phyloP scores from a whole-genome alignment of 805 yeast species.

The Maudiozyma saulgeensis region DNA sequence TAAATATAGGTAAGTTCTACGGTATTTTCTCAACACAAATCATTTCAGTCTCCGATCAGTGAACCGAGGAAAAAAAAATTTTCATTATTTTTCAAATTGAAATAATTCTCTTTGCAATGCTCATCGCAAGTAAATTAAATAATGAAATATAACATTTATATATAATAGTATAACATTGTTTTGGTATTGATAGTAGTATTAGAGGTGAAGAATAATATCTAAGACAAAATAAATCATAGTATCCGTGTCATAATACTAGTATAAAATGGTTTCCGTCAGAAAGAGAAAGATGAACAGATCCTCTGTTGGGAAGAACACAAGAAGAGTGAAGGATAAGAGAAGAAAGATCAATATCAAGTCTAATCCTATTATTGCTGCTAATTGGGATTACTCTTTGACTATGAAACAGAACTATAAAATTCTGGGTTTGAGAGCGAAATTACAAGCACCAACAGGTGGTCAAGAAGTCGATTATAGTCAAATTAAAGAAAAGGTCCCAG shows the following conservation, averaged over 20 bases:
- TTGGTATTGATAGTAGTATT: no score
- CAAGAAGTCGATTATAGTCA: conserved; percentile 47
- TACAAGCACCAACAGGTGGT: conserved; percentile 73
- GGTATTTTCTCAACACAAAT: no score
- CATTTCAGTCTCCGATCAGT: no score
- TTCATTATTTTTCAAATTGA: no score
- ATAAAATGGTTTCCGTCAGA: conserved; percentile 61
- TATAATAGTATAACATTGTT: no score
- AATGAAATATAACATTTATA: no score
- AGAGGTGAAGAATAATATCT: no score
- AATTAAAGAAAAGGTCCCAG: conserved; percentile 30
- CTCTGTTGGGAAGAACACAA: conserved; percentile 57
- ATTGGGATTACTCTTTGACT: conserved; percentile 83
- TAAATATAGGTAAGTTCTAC: no score
- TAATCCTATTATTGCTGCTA: conserved; percentile 74
- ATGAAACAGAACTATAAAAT: conserved; percentile 77
- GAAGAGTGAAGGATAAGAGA: conserved; percentile 61
- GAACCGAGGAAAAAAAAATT: no score
- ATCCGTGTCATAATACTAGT: no score
- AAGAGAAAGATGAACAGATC: conserved; percentile 76
- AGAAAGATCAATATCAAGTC: conserved; percentile 55
- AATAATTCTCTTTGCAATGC: background rate
- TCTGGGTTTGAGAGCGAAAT: conserved; percentile 62
- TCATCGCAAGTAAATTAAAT: background rate
- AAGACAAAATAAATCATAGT: no score